These are phyloP conservation scores for Chlorella sp. DNA, from an alignment of 139 green algal genomes.

Conservation along the genomic window DNA sequence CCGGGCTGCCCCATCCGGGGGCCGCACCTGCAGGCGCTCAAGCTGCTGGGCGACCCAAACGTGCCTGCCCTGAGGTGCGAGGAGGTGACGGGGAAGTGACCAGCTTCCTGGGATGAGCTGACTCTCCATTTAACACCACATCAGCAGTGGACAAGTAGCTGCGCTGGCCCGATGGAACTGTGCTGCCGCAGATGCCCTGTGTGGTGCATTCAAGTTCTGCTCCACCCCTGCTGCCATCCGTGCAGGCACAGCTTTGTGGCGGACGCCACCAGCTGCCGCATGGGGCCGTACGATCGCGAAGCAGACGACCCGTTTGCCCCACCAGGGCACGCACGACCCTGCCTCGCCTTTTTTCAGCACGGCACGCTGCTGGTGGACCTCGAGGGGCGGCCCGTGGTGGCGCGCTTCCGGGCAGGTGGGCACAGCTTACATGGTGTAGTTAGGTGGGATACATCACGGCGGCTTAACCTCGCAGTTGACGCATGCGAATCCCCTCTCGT, in stretches of 20 bases:
- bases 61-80: constrained; percentile 11
- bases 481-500: too few species aligned
- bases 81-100: too few species aligned
- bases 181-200: too few species aligned
- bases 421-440: too few species aligned
- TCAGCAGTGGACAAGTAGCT: too few species aligned
- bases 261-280: constrained; percentile 17
- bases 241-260: constrained; percentile 19
- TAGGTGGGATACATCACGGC: too few species aligned
- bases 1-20: not conserved
- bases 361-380: not conserved
- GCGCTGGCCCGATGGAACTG: not conserved
- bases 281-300: not conserved
- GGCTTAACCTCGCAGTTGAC: too few species aligned
- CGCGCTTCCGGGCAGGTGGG: constrained; percentile 8
- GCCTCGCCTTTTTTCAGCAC: not conserved
- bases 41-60: constrained; percentile 23
- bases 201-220: too few species aligned
- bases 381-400: not conserved
- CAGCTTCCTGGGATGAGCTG: not conserved
- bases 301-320: constrained; percentile 24
- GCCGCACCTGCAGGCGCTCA: constrained; percentile 9
- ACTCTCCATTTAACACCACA: not conserved
- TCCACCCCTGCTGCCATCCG: not conserved
- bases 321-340: not conserved